A percentile compares a stretch with the other conserved stretches of the same genome.
These are phyloP conservation scores for Verruconis gallopava DNA, from an alignment of 2,329 filamentous ascomycete genomes.

Conservation along the genomic window DNA sequence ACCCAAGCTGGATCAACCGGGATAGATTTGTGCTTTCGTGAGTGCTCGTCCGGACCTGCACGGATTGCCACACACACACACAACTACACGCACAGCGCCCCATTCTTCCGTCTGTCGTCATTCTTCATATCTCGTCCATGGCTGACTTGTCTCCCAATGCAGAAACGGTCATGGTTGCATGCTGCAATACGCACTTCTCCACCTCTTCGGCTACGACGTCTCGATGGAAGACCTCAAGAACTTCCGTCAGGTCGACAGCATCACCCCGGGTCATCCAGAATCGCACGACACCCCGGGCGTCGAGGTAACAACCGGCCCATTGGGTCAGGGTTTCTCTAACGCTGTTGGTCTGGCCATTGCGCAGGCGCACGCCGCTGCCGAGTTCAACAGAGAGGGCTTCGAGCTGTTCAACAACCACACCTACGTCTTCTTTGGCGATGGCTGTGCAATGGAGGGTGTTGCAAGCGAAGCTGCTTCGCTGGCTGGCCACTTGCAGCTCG, in stretches of 20 bases:
- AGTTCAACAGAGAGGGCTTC: conserved; percentile 95
- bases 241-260: conserved; percentile 83
- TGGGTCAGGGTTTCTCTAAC: conserved; percentile 94
- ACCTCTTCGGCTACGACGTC: conserved; percentile 84
- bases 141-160: conserved; percentile 9
- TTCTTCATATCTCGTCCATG: too few relatives aligned
- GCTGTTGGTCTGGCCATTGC: conserved; percentile 96
- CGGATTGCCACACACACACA: too few relatives aligned
- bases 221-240: conserved; percentile 84
- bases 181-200: conserved; percentile 96
- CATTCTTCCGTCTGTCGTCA: not conserved
- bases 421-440: conserved; percentile 93
- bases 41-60: too few relatives aligned
- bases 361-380: conserved; percentile 77
- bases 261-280: conserved; percentile 93
- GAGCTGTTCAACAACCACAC: conserved; percentile 93
- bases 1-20: conserved; percentile 91
- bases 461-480: conserved; percentile 83
- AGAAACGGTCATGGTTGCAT: conserved; percentile 99
- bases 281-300: conserved; percentile 91
- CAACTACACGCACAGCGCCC: not conserved
- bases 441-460: conserved; percentile 97
- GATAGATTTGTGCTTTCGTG: conserved; percentile 99
- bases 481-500: conserved; percentile 92
- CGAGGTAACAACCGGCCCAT: conserved; percentile 95